Percentiles rank a stretch among this genome's conserved stretches.
Conservation (phyloP, 352 stramenopile genomes). For the Globisporangium mamillatum region DNA sequence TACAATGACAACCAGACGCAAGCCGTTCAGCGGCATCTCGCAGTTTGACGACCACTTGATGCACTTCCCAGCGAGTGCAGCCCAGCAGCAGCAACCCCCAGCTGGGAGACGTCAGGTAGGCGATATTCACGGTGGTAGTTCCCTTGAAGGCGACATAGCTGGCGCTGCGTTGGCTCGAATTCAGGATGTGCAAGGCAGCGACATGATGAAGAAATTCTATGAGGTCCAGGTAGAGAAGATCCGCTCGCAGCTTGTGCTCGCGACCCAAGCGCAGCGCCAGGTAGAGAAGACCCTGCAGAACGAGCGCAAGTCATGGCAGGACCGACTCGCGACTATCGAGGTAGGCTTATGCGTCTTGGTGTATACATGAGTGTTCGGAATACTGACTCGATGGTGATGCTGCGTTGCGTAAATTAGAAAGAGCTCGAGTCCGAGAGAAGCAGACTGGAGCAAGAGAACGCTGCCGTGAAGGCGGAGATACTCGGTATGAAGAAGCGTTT, state of each 20-base stretch:
- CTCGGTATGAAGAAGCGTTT: conserved; percentile 33
- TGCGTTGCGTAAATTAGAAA: not conserved
- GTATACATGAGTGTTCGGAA: not conserved
- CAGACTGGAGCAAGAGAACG: conserved; percentile 24
- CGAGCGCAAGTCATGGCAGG: conserved; percentile 35
- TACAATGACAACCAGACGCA: not conserved
- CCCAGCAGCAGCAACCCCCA: not conserved
- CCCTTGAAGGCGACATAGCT: not conserved
- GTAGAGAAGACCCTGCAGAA: conserved; percentile 44
- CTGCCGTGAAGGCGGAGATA: conserved; percentile 24
- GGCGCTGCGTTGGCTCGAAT: not conserved
- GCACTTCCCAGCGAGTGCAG: conserved; percentile 13
- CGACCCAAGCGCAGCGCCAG: conserved; percentile 43
- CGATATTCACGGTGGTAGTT: conserved; percentile 4
- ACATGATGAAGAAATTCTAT: conserved; percentile 81
- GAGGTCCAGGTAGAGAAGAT: conserved; percentile 80
- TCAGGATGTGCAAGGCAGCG: conserved; percentile 10
- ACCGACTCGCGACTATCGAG: conserved; percentile 24
- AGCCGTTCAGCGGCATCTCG: conserved; percentile 23
- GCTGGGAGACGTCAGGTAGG: not conserved
- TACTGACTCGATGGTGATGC: not conserved
- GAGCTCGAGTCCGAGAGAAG: conserved; percentile 15
- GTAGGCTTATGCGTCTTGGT: conserved; percentile 11
- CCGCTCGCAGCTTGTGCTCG: conserved; percentile 47
- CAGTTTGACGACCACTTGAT: conserved; percentile 66